These are phyloP conservation scores for Citrus australasica DNA, from an alignment of 345 rosid species.

Conservation along the genomic window DNA sequence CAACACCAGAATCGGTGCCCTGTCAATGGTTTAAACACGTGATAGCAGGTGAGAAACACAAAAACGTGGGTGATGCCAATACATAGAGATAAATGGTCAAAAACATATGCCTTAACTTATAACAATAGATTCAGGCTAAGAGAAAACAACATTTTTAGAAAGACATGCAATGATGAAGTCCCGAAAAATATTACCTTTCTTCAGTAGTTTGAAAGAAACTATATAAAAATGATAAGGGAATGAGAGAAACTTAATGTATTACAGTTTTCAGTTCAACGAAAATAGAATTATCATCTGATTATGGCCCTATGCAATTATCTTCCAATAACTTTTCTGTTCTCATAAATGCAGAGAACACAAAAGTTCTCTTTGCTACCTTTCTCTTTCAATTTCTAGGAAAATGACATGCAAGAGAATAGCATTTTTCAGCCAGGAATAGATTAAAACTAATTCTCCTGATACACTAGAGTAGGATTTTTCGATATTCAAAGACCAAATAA, in stretches of 20 bases:
- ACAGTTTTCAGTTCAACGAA: neutral
- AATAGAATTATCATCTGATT: neutral
- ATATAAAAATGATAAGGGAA: neutral
- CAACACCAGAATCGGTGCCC: constrained; percentile 92
- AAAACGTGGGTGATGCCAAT: neutral
- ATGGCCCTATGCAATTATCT: neutral
- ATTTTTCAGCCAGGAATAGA: neutral
- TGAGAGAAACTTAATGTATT: neutral
- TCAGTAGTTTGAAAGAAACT: neutral
- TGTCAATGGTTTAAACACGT: constrained; percentile 24
- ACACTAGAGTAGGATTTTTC: neutral
- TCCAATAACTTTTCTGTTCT: neutral
- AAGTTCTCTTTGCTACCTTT: neutral
- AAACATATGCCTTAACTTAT: neutral
- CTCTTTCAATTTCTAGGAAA: neutral
- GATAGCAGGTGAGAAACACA: neutral
- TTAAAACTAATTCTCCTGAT: neutral
- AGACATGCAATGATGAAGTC: neutral
- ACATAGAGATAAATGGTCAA: neutral
- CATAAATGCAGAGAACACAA: neutral
- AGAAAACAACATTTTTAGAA: neutral
- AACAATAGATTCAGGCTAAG: neutral
- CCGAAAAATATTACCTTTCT: neutral
- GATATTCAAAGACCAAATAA: neutral
- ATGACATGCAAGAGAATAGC: neutral